Conservation (phyloP, 352 stramenopile species). For the Globisporangium yorkense region DNA sequence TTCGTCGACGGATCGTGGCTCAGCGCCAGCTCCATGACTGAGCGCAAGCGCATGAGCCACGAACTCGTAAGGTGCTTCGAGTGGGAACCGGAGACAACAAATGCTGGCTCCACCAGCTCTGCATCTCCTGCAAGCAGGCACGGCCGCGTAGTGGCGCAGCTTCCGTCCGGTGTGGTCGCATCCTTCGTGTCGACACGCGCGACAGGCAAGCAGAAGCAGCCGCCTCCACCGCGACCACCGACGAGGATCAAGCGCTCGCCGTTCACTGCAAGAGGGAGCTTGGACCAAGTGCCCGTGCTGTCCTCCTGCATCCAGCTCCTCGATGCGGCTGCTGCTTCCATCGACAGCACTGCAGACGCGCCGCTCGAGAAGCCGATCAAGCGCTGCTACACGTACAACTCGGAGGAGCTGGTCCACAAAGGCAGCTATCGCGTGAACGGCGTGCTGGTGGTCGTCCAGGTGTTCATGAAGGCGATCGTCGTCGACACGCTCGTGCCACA, state of each 20-base stretch:
- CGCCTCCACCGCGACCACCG: not conserved
- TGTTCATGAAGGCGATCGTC: slow-evolving; percentile 48
- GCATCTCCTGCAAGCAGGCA: not conserved
- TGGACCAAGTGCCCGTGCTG: slow-evolving; percentile 9
- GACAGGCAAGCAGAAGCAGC: slow-evolving; percentile 8
- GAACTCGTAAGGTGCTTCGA: slow-evolving; percentile 27
- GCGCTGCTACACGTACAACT: slow-evolving; percentile 41
- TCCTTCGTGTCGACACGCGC: slow-evolving; percentile 11
- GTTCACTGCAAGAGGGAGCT: slow-evolving; percentile 17
- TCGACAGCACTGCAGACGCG: slow-evolving; percentile 8
- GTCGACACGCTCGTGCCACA: slow-evolving; percentile 19
- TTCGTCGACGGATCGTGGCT: slow-evolving; percentile 33
- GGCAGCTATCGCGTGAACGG: slow-evolving; percentile 55
- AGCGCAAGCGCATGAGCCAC: slow-evolving; percentile 17
- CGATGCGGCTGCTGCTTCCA: slow-evolving; percentile 13
- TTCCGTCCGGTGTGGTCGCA: slow-evolving; percentile 23
- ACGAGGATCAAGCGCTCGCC: slow-evolving; percentile 19
- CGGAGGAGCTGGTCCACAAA: slow-evolving; percentile 48
- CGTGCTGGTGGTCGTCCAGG: slow-evolving; percentile 43
- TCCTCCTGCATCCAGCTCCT: slow-evolving; percentile 45
- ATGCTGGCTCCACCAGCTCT: not conserved
- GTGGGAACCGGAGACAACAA: slow-evolving; percentile 15
- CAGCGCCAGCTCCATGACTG: slow-evolving; percentile 2
- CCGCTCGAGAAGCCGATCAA: not conserved
- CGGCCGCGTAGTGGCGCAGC: slow-evolving; percentile 23